phyloP scores from a whole-genome alignment of 2,329 filamentous ascomycete genomes.

The Dothideomycetes sp. region DNA sequence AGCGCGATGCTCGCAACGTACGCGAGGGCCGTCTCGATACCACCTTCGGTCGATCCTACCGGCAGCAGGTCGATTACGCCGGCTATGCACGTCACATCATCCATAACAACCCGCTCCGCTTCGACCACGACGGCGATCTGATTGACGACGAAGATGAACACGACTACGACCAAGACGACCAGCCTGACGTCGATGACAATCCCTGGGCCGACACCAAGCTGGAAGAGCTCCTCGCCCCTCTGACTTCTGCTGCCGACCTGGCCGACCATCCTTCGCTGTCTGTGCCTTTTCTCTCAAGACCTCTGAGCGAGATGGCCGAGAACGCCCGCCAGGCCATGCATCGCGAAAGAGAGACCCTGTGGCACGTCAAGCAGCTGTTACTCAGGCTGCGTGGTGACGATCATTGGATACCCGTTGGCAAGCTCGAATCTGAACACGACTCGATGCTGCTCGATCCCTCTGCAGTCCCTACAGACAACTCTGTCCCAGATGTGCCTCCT shows the following conservation, averaged over 20 bases:
- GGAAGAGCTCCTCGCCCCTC: slow-evolving; percentile 65
- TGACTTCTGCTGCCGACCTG: slow-evolving; percentile 66
- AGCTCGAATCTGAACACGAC: slow-evolving; percentile 44
- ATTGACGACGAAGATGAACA: slow-evolving; percentile 44
- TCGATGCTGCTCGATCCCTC: slow-evolving; percentile 25
- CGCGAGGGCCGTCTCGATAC: slow-evolving; percentile 61
- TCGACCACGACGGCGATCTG: slow-evolving; percentile 63
- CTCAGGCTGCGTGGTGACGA: slow-evolving; percentile 67
- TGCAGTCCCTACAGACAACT: neutral
- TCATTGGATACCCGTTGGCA: slow-evolving; percentile 51
- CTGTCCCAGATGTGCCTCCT: neutral
- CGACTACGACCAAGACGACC: slow-evolving; percentile 59
- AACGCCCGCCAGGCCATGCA: slow-evolving; percentile 64
- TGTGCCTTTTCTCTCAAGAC: slow-evolving; percentile 63
- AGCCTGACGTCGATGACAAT: slow-evolving; percentile 55
- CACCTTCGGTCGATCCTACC: slow-evolving; percentile 56
- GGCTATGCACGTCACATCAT: slow-evolving; percentile 66
- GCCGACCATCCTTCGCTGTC: slow-evolving; percentile 66
- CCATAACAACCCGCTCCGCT: slow-evolving; percentile 59
- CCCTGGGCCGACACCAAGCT: slow-evolving; percentile 64
- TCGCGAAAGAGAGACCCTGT: slow-evolving; percentile 63
- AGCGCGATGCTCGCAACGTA: slow-evolving; percentile 63
- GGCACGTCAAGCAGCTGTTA: slow-evolving; percentile 64
- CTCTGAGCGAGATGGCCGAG: slow-evolving; percentile 59
- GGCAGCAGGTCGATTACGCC: slow-evolving; percentile 57